Evolutionary conservation across 2,329 filamentous ascomycete species (phyloP).

Genomic region (Tolypocladium sp.): DNA sequence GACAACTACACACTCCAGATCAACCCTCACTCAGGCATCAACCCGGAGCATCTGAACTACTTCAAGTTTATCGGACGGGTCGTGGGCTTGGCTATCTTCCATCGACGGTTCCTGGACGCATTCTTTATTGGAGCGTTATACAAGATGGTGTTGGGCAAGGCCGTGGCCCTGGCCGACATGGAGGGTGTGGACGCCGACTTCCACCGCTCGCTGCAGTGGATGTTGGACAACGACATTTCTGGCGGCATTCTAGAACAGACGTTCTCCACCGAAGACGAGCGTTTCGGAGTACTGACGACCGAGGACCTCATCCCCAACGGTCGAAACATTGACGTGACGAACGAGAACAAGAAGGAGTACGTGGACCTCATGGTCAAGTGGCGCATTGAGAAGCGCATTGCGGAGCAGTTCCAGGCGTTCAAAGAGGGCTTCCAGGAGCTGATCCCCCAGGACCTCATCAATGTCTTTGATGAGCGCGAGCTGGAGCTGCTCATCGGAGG

Average conservation of each 20-base stretch:
- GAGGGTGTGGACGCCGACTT: slow-evolving; percentile 98
- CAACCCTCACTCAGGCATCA: slow-evolving; percentile 98
- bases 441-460: slow-evolving; percentile 91
- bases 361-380: slow-evolving; percentile 98
- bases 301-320: slow-evolving; percentile 90
- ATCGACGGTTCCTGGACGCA: slow-evolving; percentile 91
- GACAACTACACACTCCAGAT: slow-evolving; percentile 99
- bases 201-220: slow-evolving; percentile 94
- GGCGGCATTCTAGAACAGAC: slow-evolving; percentile 90
- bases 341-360: slow-evolving; percentile 98
- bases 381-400: slow-evolving; percentile 97
- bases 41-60: slow-evolving; percentile 97
- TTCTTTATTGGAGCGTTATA: slow-evolving; percentile 99
- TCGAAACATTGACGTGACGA: slow-evolving; percentile 88
- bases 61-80: slow-evolving; percentile 99
- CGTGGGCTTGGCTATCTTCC: slow-evolving; percentile 95
- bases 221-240: slow-evolving; percentile 91
- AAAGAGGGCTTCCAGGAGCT: slow-evolving; percentile 96
- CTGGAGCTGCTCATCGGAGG: slow-evolving; percentile 93
- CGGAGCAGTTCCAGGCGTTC: slow-evolving; percentile 97
- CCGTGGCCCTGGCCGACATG: slow-evolving; percentile 89
- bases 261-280: slow-evolving; percentile 94
- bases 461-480: slow-evolving; percentile 97
- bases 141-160: slow-evolving; percentile 97
- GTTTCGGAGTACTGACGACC: slow-evolving; percentile 88